A percentile compares a stretch with the other conserved stretches of the same genome.
Evolutionary conservation across 2,329 filamentous ascomycete genomes (phyloP).

Genomic region (Xylariaceae sp.): DNA sequence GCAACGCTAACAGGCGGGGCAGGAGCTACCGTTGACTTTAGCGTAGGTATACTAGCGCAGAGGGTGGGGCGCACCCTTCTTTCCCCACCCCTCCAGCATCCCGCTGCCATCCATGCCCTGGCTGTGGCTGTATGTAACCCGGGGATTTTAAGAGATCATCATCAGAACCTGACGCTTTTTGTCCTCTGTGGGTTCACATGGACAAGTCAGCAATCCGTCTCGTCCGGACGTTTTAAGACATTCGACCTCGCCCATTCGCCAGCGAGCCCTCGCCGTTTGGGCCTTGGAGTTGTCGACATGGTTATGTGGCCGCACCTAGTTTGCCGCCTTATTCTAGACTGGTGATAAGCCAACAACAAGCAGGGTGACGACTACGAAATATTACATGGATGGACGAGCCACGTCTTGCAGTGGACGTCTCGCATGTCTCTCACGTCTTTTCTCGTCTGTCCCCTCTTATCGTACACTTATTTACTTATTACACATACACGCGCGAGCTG

Average conservation of each 20-base stretch:
- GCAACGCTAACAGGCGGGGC: neutral
- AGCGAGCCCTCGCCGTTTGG: neutral
- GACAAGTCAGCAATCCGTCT: constrained; percentile 25
- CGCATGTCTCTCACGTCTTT: too few species aligned
- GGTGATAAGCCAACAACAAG: constrained; percentile 3
- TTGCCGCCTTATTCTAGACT: constrained; percentile 5
- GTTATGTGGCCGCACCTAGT: constrained; percentile 8
- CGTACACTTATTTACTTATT: neutral
- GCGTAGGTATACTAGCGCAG: neutral
- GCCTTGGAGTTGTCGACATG: neutral
- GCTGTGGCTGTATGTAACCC: neutral
- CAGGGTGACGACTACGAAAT: neutral
- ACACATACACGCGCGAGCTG: neutral
- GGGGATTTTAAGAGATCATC: constrained; percentile 14
- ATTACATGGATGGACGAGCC: constrained; percentile 3
- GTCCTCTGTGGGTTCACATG: constrained; percentile 25
- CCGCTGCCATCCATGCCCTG: neutral
- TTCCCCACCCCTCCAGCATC: constrained; percentile 7
- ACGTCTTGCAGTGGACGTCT: neutral
- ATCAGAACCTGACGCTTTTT: constrained; percentile 8
- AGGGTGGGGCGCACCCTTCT: neutral
- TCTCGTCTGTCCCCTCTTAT: too few species aligned
- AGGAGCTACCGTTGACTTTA: neutral
- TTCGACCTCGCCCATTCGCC: constrained; percentile 3
- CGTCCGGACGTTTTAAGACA: constrained; percentile 19